Evolutionary conservation across 352 stramenopile genomes (phyloP), one percentile per base, ranked within the genome.

Genomic region (Globisporangium spiculum): DNA sequence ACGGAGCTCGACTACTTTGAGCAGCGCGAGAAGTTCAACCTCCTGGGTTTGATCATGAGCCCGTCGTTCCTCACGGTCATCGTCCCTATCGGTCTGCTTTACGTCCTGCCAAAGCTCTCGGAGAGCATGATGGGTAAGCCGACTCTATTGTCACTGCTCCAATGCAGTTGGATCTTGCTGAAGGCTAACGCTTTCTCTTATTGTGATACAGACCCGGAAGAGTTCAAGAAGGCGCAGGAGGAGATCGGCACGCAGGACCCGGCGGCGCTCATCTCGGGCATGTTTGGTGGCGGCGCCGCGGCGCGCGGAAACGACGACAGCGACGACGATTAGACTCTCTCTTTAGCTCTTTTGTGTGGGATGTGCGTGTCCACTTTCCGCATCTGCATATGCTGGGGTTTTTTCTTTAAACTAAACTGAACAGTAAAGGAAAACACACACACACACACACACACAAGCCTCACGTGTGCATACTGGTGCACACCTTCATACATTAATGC

Each of bases 161-260:
- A 26, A n/a, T 48, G 10, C 53, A 22, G 53, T 14, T n/a, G 27
- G 44, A 24, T 67, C 2, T 22, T 24, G 38, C 24, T 9, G 58
- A 26, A 36, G 53, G 16, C 46, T 52, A 18, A 64, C 16, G 5
- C 22, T 10, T 34, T 18, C 16, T 52, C 6, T 52, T 20, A 22
- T 52, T 52, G 10, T 44, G 27, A 14, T 63, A n/a, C 55, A 93
- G 87, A 95, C 63, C 87, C 87, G 0, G 87, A 95, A 52, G 87
- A 95, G 60, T 89, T 92, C 75, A 95, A 95, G 76, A 91, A 93
- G 66, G 87, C 85, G 9, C 87, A 95, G 65, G 87, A 93, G 63
- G 87, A 95, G 57, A 90, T 95, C 66, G 87, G 84, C 24, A 78
- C 83, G 12, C 72, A 88, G 46, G 84, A 95, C 67, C 87, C 87